A percentile compares a stretch with the other conserved stretches of the same genome.
Conservation (phyloP, 2,329 filamentous ascomycete species). For the Aciculosporium take region DNA sequence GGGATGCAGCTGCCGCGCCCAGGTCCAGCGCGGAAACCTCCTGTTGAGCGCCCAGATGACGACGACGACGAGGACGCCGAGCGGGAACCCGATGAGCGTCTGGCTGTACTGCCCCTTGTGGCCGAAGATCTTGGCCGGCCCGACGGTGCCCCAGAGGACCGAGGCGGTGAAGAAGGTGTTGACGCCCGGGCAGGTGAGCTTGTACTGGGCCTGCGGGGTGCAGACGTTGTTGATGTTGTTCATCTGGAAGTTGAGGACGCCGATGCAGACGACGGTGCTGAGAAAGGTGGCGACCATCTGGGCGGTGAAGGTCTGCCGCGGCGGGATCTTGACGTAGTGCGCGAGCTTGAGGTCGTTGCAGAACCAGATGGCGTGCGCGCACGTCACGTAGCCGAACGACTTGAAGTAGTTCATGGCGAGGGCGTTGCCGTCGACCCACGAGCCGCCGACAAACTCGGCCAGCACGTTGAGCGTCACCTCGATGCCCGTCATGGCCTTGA, state of each 20-base stretch:
- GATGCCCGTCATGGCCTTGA: slow-evolving; percentile 38
- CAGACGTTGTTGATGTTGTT: slow-evolving; percentile 34
- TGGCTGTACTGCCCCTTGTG: slow-evolving; percentile 31
- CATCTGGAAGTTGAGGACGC: slow-evolving; percentile 35
- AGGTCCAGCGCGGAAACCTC: slow-evolving; percentile 25
- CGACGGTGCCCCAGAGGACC: slow-evolving; percentile 40
- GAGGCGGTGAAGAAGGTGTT: slow-evolving; percentile 44
- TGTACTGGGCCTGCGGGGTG: slow-evolving; percentile 30
- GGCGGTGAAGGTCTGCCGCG: slow-evolving; percentile 42
- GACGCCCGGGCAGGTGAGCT: slow-evolving; percentile 36
- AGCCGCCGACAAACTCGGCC: slow-evolving; percentile 39
- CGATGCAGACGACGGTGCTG: slow-evolving; percentile 35
- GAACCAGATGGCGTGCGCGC: slow-evolving; percentile 37
- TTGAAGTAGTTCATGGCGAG: slow-evolving; percentile 42
- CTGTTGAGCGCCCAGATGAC: slow-evolving; percentile 26
- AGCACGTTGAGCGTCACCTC: slow-evolving; percentile 38
- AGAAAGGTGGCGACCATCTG: slow-evolving; percentile 44
- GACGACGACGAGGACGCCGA: slow-evolving; percentile 32
- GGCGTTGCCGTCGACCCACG: slow-evolving; percentile 33
- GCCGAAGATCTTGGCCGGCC: slow-evolving; percentile 36
- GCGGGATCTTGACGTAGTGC: slow-evolving; percentile 47
- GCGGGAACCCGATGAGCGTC: slow-evolving; percentile 34
- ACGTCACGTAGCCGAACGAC: slow-evolving; percentile 35
- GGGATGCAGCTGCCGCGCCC: slow-evolving; percentile 31
- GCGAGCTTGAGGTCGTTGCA: slow-evolving; percentile 34